phyloP scores from a whole-genome alignment of 192 early-diverging fungal species.

The Coemansia sp. region DNA sequence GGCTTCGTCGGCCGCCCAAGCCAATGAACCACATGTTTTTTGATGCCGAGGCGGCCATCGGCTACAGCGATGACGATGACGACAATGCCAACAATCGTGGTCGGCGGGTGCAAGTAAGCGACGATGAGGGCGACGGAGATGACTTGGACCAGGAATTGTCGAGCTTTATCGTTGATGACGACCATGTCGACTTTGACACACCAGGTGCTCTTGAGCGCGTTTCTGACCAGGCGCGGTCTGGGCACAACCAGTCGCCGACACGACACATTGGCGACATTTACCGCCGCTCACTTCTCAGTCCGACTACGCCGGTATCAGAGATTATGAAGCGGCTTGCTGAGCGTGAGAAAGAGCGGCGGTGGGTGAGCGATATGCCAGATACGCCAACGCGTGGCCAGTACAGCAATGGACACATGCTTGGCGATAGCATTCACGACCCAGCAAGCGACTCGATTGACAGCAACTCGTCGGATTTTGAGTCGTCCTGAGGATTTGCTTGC shows the following conservation, averaged over 20 bases:
- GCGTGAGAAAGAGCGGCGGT: slow-evolving; percentile 46
- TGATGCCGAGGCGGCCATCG: slow-evolving; percentile 39
- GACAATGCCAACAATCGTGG: background rate
- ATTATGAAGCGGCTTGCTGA: slow-evolving; percentile 41
- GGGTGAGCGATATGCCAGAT: slow-evolving; percentile 50
- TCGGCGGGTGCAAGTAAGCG: slow-evolving; percentile 6
- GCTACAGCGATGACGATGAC: slow-evolving; percentile 30
- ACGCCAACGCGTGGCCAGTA: slow-evolving; percentile 22
- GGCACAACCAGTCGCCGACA: slow-evolving; percentile 8
- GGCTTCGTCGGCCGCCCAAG: slow-evolving; percentile 12
- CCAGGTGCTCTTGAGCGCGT: slow-evolving; percentile 1
- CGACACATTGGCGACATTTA: slow-evolving; percentile 39
- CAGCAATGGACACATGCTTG: background rate
- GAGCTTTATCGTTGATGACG: slow-evolving; percentile 49
- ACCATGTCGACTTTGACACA: slow-evolving; percentile 44
- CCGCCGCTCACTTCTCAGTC: slow-evolving; percentile 28
- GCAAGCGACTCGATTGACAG: background rate
- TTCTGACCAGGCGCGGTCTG: background rate
- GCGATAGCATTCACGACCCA: background rate
- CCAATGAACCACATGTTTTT: slow-evolving; percentile 28
- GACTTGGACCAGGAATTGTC: slow-evolving; percentile 43
- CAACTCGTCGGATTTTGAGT: slow-evolving; percentile 42
- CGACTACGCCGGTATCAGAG: slow-evolving; percentile 35
- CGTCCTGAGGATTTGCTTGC: slow-evolving; percentile 29
- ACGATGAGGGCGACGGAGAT: slow-evolving; percentile 35